Conservation (phyloP, 2,329 filamentous ascomycete species). For the Diaporthe ampelina region DNA sequence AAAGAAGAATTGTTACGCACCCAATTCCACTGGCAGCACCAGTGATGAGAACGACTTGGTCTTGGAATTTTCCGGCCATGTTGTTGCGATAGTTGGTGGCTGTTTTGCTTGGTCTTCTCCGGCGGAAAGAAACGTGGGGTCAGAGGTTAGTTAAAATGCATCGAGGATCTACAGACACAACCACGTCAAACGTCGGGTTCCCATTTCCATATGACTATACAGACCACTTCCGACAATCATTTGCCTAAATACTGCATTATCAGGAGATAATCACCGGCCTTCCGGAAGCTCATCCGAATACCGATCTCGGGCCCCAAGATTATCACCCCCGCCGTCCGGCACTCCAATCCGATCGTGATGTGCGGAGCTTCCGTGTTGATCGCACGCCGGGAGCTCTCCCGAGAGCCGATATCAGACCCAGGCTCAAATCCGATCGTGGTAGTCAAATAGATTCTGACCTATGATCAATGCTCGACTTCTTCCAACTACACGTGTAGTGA, state of each 20-base stretch:
- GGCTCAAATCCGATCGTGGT: too few species aligned
- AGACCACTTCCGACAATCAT: not conserved
- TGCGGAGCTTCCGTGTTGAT: not conserved
- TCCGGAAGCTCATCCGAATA: not conserved
- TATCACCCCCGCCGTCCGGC: not conserved
- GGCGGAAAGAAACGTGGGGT: not conserved
- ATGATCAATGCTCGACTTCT: not conserved
- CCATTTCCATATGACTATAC: not conserved
- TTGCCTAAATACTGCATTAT: not conserved
- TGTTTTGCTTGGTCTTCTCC: not conserved
- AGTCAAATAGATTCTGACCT: not conserved
- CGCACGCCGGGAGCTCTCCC: not conserved
- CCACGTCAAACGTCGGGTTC: too few species aligned
- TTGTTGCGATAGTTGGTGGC: not conserved
- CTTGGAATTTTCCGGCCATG: constrained; percentile 23
- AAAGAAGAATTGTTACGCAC: not conserved
- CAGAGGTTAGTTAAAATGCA: not conserved
- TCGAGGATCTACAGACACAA: not conserved
- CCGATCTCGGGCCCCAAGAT: not conserved
- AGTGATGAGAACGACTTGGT: constrained; percentile 43
- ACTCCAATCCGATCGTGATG: not conserved
- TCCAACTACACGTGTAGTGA: too few species aligned
- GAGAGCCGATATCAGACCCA: not conserved
- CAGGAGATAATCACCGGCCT: not conserved
- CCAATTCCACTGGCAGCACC: constrained; percentile 47